phyloP scores from a whole-genome alignment of 176 grass and related monocot genomes.

The Tuctoria greenei region DNA sequence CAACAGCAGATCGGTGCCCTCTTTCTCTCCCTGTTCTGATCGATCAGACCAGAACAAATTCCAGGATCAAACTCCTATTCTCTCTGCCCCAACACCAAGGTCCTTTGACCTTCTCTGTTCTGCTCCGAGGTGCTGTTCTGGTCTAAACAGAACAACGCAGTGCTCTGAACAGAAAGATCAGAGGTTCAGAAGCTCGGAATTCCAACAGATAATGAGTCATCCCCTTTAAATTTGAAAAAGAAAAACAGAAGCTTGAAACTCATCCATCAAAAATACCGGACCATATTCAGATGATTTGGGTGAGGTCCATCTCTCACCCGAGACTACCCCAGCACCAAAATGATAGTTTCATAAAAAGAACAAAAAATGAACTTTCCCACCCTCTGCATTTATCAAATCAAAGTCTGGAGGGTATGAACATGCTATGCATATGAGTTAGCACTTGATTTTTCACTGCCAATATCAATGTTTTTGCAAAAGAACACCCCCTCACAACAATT shows the following conservation, averaged over 20 bases:
- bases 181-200: no score
- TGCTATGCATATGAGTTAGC: no score
- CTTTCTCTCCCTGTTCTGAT: no score
- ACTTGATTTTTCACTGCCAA: background rate
- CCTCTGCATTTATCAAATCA: slow-evolving; percentile 1
- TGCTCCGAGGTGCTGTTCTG: no score
- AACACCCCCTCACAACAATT: background rate
- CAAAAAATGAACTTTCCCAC: background rate
- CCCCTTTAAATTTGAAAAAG: background rate
- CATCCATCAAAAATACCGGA: background rate
- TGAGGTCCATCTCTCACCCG: background rate
- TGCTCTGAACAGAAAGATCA: no score
- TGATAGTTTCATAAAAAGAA: slow-evolving; percentile 3
- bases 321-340: background rate
- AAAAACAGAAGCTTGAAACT: background rate
- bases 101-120: no score
- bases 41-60: no score
- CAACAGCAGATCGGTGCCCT: no score
- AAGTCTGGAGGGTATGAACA: background rate
- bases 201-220: no score
- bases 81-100: no score
- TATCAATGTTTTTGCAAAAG: background rate
- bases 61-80: no score
- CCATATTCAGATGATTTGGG: background rate
- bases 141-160: no score